Evolutionary conservation across 1,284 basidiomycete genomes (phyloP).

Genomic region (Moniliophthora roreri): DNA sequence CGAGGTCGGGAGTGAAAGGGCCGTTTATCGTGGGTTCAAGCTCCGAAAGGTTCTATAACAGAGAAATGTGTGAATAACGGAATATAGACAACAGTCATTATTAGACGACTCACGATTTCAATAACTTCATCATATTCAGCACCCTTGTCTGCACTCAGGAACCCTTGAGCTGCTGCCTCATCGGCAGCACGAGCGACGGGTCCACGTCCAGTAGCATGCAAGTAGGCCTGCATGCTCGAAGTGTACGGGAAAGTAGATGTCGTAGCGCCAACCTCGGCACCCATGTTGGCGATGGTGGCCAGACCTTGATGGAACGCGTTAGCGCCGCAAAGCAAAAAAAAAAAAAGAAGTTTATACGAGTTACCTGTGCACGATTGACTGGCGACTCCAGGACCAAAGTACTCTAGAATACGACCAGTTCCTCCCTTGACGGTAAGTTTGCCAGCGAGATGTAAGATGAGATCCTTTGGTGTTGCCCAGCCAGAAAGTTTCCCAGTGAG

Average conservation of each 20-base stretch:
- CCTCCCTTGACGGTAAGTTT: slow-evolving; percentile 96
- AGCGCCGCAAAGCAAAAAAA: not conserved
- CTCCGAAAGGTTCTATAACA: slow-evolving; percentile 78
- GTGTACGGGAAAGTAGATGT: slow-evolving; percentile 98
- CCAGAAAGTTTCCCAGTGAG: slow-evolving; percentile 86
- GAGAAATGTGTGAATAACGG: not conserved
- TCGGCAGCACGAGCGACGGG: slow-evolving; percentile 89
- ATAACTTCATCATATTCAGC: slow-evolving; percentile 97
- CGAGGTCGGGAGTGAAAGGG: slow-evolving; percentile 96
- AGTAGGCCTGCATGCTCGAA: slow-evolving; percentile 84
- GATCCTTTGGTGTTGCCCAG: slow-evolving; percentile 97
- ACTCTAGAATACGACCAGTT: slow-evolving; percentile 95
- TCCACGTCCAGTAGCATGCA: slow-evolving; percentile 88
- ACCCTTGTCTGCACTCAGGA: slow-evolving; percentile 82
- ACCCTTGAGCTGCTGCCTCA: slow-evolving; percentile 75
- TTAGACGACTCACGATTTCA: slow-evolving; percentile 73
- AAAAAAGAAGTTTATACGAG: not conserved
- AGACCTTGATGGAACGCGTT: slow-evolving; percentile 51
- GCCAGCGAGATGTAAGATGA: slow-evolving; percentile 94
- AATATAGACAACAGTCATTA: not conserved
- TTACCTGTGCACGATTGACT: slow-evolving; percentile 91
- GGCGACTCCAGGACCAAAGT: slow-evolving; percentile 93
- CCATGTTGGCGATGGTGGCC: slow-evolving; percentile 98
- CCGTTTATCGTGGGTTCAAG: slow-evolving; percentile 97
- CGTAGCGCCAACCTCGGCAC: slow-evolving; percentile 98